These are phyloP conservation scores for Mucor racemosus DNA, from an alignment of 371 early-diverging fungal genomes.

Conservation along the genomic window DNA sequence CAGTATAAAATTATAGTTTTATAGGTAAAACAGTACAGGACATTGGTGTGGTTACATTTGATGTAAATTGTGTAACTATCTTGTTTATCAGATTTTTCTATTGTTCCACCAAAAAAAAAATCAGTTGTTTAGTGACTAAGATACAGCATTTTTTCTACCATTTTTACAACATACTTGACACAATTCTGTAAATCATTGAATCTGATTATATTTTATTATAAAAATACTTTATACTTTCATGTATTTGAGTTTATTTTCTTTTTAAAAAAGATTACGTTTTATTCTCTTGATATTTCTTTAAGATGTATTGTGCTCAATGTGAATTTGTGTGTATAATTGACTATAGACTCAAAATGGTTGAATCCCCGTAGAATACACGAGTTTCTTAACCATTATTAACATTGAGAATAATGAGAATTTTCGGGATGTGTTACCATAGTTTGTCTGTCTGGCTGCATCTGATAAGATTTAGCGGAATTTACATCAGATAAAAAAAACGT, in stretches of 20 bases:
- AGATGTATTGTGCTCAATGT: neutral
- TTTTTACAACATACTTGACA: neutral
- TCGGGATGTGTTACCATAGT: neutral
- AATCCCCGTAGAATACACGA: slow-evolving; percentile 6
- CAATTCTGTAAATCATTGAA: neutral
- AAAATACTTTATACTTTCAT: too few relatives aligned
- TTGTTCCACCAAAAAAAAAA: slow-evolving; percentile 9
- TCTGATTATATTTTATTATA: neutral
- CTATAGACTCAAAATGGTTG: neutral
- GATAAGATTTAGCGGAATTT: slow-evolving; percentile 11
- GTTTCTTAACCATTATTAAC: neutral
- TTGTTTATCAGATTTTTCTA: slow-evolving; percentile 17
- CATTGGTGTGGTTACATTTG: neutral
- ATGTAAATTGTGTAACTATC: neutral
- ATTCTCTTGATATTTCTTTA: neutral
- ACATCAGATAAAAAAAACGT: slow-evolving; percentile 6
- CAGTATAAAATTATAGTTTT: slow-evolving; percentile 5
- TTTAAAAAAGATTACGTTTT: too few relatives aligned
- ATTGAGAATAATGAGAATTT: slow-evolving; percentile 8
- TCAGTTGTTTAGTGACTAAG: neutral
- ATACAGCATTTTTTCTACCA: neutral
- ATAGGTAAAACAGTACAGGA: neutral
- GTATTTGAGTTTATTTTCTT: too few relatives aligned
- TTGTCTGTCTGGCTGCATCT: neutral
- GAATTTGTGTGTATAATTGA: neutral